These are phyloP conservation scores for Talaromyces marneffei DNA, from an alignment of 2,329 filamentous ascomycete species.

Conservation along the genomic window DNA sequence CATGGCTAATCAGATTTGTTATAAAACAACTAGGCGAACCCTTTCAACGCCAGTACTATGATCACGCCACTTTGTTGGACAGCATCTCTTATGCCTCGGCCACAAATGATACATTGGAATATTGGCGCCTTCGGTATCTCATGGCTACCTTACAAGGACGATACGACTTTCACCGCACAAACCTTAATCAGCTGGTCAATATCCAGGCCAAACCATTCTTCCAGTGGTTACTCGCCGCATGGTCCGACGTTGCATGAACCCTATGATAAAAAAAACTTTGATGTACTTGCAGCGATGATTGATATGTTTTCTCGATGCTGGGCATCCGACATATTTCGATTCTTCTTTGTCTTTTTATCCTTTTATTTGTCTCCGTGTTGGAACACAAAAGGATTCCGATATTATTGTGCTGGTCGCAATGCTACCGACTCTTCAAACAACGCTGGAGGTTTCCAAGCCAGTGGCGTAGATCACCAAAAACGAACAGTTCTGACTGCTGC, in stretches of 20 bases:
- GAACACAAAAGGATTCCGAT: neutral
- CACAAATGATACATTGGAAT: constrained; percentile 32
- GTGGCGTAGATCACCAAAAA: neutral
- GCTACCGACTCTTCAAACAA: neutral
- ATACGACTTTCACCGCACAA: constrained; percentile 58
- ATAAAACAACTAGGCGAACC: constrained; percentile 14
- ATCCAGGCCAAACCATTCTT: constrained; percentile 49
- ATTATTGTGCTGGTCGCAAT: neutral
- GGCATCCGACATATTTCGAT: neutral
- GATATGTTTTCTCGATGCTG: neutral
- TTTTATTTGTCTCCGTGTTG: neutral
- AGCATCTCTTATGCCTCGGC: constrained; percentile 22
- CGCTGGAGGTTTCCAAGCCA: neutral
- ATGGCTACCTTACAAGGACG: constrained; percentile 63
- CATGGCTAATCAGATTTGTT: neutral
- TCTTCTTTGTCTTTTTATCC: neutral
- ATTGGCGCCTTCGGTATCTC: constrained; percentile 51
- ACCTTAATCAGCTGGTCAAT: constrained; percentile 51
- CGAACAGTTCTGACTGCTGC: neutral
- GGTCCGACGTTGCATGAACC: constrained; percentile 25
- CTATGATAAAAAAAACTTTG: neutral
- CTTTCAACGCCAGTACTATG: constrained; percentile 23
- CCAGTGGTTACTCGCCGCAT: constrained; percentile 50
- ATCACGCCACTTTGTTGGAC: constrained; percentile 21
- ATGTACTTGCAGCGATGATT: neutral